Evolutionary conservation across 2,329 filamentous ascomycete species (phyloP).

Genomic region (Cordyceps cateniannulata): DNA sequence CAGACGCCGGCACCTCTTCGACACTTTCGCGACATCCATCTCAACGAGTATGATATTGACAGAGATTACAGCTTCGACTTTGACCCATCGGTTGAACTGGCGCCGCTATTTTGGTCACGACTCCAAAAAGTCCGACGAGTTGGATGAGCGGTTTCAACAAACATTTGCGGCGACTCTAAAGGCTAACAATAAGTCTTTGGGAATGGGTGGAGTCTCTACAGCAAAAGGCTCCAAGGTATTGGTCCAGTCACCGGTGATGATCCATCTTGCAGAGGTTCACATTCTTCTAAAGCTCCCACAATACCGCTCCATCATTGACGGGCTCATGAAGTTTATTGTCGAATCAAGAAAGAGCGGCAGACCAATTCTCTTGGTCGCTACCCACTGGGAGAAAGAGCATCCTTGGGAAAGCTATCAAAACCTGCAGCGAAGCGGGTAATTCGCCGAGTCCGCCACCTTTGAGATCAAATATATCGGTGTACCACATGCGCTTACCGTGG

Average conservation of each 20-base stretch:
- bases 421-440: neutral
- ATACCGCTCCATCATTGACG: neutral
- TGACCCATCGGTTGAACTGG: neutral
- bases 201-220: neutral
- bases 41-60: neutral
- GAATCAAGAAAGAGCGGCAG: neutral
- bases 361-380: neutral
- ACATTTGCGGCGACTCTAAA: neutral
- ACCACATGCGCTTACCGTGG: neutral
- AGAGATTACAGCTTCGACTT: neutral
- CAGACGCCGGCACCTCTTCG: neutral
- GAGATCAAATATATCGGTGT: neutral
- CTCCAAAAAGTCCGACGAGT: no score
- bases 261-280: neutral
- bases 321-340: neutral
- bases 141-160: neutral
- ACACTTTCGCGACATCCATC: neutral
- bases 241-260: neutral
- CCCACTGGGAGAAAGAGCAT: neutral
- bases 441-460: neutral
- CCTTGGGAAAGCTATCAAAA: rapidly evolving
- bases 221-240: neutral
- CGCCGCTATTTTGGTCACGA: neutral
- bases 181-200: neutral
- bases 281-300: neutral